A percentile compares a stretch with the other conserved stretches of the same genome.
phyloP scores from a whole-genome alignment of 2,329 filamentous ascomycete genomes.

The Trichoderma sp. region DNA sequence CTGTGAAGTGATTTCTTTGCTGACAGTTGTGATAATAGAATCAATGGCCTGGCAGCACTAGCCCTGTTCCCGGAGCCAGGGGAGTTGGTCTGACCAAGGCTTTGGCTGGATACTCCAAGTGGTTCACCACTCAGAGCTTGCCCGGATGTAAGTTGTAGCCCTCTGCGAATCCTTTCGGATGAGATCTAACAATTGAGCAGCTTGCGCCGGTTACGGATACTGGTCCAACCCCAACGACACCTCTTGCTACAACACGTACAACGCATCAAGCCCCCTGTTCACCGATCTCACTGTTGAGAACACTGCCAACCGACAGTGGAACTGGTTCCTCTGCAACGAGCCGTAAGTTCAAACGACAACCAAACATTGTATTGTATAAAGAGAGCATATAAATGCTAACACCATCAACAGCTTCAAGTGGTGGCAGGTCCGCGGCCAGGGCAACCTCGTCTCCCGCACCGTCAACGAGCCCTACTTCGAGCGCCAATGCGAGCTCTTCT shows the following conservation, averaged over 20 bases:
- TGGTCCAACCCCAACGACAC: conserved; percentile 38
- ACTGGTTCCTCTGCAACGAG: conserved; percentile 62
- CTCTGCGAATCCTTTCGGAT: neutral
- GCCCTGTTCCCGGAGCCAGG: conserved; percentile 23
- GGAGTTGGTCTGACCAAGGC: conserved; percentile 55
- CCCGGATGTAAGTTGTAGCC: conserved; percentile 43
- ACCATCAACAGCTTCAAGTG: conserved; percentile 25
- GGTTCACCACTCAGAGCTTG: conserved; percentile 45
- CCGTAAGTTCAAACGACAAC: conserved; percentile 36
- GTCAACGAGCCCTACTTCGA: conserved; percentile 51
- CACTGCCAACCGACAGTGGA: conserved; percentile 50
- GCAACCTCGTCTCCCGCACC: conserved; percentile 51
- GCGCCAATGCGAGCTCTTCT: conserved; percentile 53
- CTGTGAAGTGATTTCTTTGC: neutral
- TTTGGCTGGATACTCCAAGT: conserved; percentile 53
- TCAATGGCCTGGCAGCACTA: conserved; percentile 23
- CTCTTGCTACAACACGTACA: conserved; percentile 20
- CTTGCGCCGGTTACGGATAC: conserved; percentile 49
- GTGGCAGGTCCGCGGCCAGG: conserved; percentile 42
- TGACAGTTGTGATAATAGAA: conserved; percentile 20
- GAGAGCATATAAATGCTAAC: conserved; percentile 25
- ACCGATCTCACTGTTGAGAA: conserved; percentile 49
- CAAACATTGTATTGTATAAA: too few species aligned
- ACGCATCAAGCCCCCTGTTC: conserved; percentile 42
- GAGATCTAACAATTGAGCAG: conserved; percentile 26